phyloP scores from a whole-genome alignment of 2,329 filamentous ascomycete genomes.

The Acrocalymma vagum region DNA sequence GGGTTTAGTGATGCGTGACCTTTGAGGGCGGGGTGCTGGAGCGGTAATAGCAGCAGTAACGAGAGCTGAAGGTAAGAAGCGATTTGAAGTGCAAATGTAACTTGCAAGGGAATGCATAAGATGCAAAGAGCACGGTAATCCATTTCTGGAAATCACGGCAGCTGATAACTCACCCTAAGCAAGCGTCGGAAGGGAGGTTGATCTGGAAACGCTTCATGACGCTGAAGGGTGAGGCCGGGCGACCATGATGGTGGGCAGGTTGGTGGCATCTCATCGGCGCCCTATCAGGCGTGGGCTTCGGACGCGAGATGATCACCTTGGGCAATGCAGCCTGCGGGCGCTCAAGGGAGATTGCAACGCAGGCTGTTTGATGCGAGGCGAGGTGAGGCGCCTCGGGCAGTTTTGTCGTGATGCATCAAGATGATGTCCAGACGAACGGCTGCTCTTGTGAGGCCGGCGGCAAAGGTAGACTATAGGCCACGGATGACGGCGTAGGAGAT shows the following conservation, averaged over 20 bases:
- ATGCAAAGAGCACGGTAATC: slow-evolving; percentile 24
- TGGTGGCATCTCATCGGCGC: slow-evolving; percentile 1
- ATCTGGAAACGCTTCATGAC: neutral
- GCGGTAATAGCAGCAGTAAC: slow-evolving; percentile 2
- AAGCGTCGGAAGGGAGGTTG: slow-evolving; percentile 9
- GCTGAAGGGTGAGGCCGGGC: neutral
- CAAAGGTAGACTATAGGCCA: no score
- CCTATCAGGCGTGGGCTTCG: neutral
- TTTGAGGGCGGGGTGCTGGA: slow-evolving; percentile 1
- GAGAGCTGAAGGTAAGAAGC: slow-evolving; percentile 3
- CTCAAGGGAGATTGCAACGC: neutral
- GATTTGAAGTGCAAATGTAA: slow-evolving; percentile 15
- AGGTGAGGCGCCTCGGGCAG: neutral
- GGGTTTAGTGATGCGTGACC: slow-evolving; percentile 14
- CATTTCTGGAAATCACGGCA: slow-evolving; percentile 38
- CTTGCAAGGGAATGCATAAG: slow-evolving; percentile 14
- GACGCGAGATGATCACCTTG: neutral
- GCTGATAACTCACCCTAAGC: slow-evolving; percentile 22
- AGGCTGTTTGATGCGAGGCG: neutral
- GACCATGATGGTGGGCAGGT: neutral
- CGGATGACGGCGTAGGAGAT: slow-evolving; percentile 1
- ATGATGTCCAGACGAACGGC: neutral
- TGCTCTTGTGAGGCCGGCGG: slow-evolving; percentile 2
- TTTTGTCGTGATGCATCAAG: neutral
- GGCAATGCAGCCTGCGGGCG: neutral